phyloP scores from a whole-genome alignment of 2,329 filamentous ascomycete genomes.

The Sporothrix dimorphospora region DNA sequence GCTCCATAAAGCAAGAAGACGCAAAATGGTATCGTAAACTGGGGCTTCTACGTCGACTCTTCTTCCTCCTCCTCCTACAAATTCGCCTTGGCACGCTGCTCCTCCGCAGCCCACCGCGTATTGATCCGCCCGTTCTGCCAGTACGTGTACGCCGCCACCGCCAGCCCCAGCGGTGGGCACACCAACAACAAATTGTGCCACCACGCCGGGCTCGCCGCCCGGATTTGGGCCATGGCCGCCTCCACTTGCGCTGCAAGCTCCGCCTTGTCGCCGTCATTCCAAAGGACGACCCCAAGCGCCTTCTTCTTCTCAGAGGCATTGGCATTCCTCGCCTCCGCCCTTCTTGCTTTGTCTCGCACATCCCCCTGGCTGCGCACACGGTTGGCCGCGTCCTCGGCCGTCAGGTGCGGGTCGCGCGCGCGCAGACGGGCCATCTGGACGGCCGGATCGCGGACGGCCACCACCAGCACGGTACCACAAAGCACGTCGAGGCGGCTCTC shows the following conservation, averaged over 20 bases:
- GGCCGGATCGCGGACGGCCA: slow-evolving; percentile 77
- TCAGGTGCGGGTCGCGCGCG: slow-evolving; percentile 75
- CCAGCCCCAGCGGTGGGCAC: slow-evolving; percentile 74
- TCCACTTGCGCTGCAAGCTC: slow-evolving; percentile 70
- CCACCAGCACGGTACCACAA: slow-evolving; percentile 84
- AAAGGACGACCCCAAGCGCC: slow-evolving; percentile 67
- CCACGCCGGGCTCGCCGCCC: slow-evolving; percentile 70
- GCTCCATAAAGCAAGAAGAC: no score
- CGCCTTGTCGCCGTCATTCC: slow-evolving; percentile 81
- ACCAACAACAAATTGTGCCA: slow-evolving; percentile 73
- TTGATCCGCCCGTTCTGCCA: slow-evolving; percentile 73
- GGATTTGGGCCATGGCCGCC: slow-evolving; percentile 66
- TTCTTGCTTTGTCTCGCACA: slow-evolving; percentile 77
- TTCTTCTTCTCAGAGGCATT: slow-evolving; percentile 49
- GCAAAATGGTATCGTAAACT: no score
- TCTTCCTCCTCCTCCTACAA: slow-evolving; percentile 38
- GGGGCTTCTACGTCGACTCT: neutral
- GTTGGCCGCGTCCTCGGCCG: slow-evolving; percentile 83
- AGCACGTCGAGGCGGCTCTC: slow-evolving; percentile 84
- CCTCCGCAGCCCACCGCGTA: slow-evolving; percentile 67
- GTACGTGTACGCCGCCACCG: slow-evolving; percentile 70
- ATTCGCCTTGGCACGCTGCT: slow-evolving; percentile 52
- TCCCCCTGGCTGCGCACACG: slow-evolving; percentile 85
- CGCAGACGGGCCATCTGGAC: slow-evolving; percentile 81
- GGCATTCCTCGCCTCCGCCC: slow-evolving; percentile 66